Evolutionary conservation across 345 rosid genomes (phyloP).

Genomic region (Eucalyptus erythrocorys): DNA sequence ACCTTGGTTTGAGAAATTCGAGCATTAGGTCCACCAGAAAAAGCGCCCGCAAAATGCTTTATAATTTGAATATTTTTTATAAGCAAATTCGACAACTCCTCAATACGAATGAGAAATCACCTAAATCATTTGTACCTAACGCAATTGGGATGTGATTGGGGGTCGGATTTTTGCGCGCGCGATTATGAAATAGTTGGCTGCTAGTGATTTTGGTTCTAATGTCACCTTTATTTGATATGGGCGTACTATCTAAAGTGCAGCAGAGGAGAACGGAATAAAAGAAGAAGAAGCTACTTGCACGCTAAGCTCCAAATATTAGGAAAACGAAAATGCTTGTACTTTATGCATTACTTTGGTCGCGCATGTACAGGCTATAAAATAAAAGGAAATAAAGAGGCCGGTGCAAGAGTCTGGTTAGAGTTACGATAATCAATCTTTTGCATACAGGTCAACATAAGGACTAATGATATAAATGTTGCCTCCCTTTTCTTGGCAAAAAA

Average conservation of each 20-base stretch:
- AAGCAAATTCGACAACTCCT: background rate
- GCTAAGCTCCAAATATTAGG: background rate
- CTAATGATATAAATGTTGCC: background rate
- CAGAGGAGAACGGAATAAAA: background rate
- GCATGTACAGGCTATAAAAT: background rate
- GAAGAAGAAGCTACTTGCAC: background rate
- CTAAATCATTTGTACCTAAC: background rate
- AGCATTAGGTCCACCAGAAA: too few relatives aligned
- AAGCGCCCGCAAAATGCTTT: background rate
- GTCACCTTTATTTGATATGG: background rate
- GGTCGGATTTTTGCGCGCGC: background rate
- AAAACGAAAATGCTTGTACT: background rate
- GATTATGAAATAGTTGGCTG: background rate
- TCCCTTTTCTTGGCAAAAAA: background rate
- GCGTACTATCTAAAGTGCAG: background rate
- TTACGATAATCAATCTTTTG: background rate
- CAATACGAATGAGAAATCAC: background rate
- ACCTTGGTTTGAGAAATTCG: background rate
- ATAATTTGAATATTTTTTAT: background rate
- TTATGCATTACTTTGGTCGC: background rate
- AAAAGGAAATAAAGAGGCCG: background rate
- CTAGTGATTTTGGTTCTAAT: background rate
- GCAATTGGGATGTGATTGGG: background rate
- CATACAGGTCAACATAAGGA: background rate
- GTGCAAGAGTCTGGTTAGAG: background rate